phyloP scores from a whole-genome alignment of 169 alveolate genomes.

The Cystoisospora suis region DNA sequence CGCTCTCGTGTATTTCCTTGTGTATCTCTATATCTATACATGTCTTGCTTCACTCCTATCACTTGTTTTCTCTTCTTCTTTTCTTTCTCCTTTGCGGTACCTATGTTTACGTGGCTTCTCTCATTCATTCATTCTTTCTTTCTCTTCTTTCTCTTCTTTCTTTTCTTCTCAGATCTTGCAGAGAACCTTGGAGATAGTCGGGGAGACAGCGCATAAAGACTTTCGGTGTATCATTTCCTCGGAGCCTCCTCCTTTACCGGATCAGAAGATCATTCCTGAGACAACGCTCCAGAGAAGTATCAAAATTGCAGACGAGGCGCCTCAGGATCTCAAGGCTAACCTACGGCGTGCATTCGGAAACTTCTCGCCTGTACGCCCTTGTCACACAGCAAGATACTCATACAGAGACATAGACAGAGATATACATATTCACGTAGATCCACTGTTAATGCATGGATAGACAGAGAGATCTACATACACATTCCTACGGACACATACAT shows the following conservation, averaged over 20 bases:
- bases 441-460: neutral
- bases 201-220: conserved; percentile 75
- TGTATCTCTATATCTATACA: neutral
- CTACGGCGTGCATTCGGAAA: conserved; percentile 89
- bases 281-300: conserved; percentile 89
- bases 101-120: neutral
- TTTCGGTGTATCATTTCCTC: conserved; percentile 94
- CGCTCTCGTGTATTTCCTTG: neutral
- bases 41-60: neutral
- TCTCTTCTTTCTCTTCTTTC: neutral
- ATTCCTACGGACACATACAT: no score
- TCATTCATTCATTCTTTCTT: neutral
- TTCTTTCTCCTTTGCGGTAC: neutral
- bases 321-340: conserved; percentile 91
- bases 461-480: no score
- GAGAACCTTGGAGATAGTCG: conserved; percentile 52
- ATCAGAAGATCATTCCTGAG: conserved; percentile 91
- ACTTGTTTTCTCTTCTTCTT: neutral
- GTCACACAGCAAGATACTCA: neutral
- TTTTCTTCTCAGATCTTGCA: conserved; percentile 49
- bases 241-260: conserved; percentile 94
- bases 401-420: neutral
- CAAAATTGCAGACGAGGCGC: conserved; percentile 95
- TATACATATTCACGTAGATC: neutral
- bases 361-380: conserved; percentile 80